phyloP scores from a whole-genome alignment of 2,329 filamentous ascomycete species.

The Diplodia sapinea region DNA sequence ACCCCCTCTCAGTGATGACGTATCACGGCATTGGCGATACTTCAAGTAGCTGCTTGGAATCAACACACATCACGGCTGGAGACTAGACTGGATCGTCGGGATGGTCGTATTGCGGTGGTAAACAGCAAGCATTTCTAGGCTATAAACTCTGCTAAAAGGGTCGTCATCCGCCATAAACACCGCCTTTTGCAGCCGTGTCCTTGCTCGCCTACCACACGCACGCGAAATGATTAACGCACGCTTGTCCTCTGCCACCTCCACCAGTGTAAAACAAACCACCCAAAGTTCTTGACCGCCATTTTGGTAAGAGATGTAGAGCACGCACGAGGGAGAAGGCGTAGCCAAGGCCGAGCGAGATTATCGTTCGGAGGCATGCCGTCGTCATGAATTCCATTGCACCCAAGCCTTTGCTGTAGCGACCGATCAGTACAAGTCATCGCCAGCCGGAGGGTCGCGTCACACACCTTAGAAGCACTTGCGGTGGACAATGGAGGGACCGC shows the following conservation, averaged over 20 bases:
- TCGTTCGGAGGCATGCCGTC: conserved; percentile 28
- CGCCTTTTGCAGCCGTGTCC: conserved; percentile 27
- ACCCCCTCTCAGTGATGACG: background rate
- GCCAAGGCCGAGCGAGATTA: conserved; percentile 23
- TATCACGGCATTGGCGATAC: background rate
- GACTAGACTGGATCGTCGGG: background rate
- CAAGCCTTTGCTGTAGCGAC: conserved; percentile 38
- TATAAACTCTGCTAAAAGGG: conserved; percentile 29
- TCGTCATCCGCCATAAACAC: conserved; percentile 28
- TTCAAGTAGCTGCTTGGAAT: background rate
- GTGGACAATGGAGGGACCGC: conserved; percentile 98
- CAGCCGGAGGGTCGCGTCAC: conserved; percentile 32
- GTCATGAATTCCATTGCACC: conserved; percentile 25
- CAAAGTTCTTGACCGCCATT: conserved; percentile 31
- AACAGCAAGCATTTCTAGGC: conserved; percentile 30
- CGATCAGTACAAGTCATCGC: conserved; percentile 20
- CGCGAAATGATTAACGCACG: conserved; percentile 30
- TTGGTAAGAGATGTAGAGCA: conserved; percentile 31
- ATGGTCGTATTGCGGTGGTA: conserved; percentile 27
- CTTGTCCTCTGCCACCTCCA: conserved; percentile 26
- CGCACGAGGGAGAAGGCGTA: conserved; percentile 30
- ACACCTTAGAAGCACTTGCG: conserved; percentile 99
- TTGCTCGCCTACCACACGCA: conserved; percentile 28
- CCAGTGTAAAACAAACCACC: conserved; percentile 31
- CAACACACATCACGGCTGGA: background rate